A percentile compares a stretch with the other conserved stretches of the same genome.
phyloP scores from a whole-genome alignment of 2,329 filamentous ascomycete genomes.

The Chlorencoelia australis region DNA sequence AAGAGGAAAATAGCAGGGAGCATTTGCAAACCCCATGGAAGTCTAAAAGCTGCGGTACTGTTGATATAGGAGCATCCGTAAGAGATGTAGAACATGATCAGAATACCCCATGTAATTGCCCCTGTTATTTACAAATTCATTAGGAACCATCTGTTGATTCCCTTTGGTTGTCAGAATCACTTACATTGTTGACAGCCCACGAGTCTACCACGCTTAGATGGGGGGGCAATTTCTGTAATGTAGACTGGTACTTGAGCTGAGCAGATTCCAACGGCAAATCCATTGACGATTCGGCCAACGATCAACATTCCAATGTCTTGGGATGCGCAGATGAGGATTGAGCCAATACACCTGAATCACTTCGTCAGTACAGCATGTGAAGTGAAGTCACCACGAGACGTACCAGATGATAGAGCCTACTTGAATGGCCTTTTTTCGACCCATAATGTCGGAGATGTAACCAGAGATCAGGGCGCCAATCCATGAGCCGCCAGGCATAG shows the following conservation, averaged over 20 bases:
- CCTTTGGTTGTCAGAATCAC: too few species aligned
- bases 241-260: constrained; percentile 61
- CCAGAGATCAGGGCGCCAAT: constrained; percentile 52
- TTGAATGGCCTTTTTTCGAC: constrained; percentile 39
- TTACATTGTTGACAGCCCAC: constrained; percentile 58
- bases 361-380: constrained; percentile 33
- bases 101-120: constrained; percentile 49
- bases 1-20: constrained; percentile 49
- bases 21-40: constrained; percentile 56
- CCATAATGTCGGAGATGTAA: constrained; percentile 45
- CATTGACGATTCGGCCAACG: constrained; percentile 49
- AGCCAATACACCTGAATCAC: constrained; percentile 51
- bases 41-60: constrained; percentile 43
- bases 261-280: constrained; percentile 50
- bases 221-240: constrained; percentile 54
- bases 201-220: constrained; percentile 48
- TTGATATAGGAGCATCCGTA: constrained; percentile 35
- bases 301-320: constrained; percentile 44
- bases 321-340: constrained; percentile 47
- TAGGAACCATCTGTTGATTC: too few species aligned
- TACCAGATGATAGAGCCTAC: constrained; percentile 37
- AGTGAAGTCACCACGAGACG: constrained; percentile 37
- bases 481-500: constrained; percentile 64
- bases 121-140: too few species aligned
- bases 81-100: constrained; percentile 62